phyloP scores from a whole-genome alignment of 257 asterid species.

The Thymus mandschuricus region DNA sequence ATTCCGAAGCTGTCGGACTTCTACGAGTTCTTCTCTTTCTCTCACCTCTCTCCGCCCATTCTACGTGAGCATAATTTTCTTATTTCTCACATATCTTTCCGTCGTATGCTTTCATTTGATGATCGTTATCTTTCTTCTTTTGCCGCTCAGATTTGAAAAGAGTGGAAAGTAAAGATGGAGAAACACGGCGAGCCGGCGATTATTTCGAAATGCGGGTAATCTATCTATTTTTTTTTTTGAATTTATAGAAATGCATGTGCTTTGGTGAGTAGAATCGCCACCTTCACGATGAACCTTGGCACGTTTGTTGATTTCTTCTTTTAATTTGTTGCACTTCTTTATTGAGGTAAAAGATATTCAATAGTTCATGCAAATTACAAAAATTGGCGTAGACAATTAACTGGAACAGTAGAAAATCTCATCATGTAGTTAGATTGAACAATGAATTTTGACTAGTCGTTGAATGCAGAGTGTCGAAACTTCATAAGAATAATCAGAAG shows the following conservation, averaged over 20 bases:
- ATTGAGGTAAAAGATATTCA: not conserved
- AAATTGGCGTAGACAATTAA: not conserved
- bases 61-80: slow-evolving; percentile 55
- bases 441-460: not conserved
- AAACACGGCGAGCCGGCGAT: slow-evolving; percentile 65
- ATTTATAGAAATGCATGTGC: not conserved
- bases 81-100: not conserved
- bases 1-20: slow-evolving; percentile 97
- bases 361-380: not conserved
- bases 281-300: slow-evolving; percentile 4
- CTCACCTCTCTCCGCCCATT: slow-evolving; percentile 85
- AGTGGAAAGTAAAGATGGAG: slow-evolving; percentile 56
- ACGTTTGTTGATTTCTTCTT: not conserved
- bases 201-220: slow-evolving; percentile 90
- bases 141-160: slow-evolving; percentile 65
- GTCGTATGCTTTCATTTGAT: not conserved
- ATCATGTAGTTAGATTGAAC: not conserved
- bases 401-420: not conserved
- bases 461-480: not conserved
- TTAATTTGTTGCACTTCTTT: not conserved
- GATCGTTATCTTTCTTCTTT: not conserved
- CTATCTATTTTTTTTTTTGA: slow-evolving; percentile 9
- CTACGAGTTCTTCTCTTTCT: slow-evolving; percentile 89
- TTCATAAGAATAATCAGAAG: not conserved
- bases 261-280: slow-evolving; percentile 6